Base-by-base conservation (phyloP, 495 filamentous ascomycete genomes). In the Penicillium flavigenum region DNA sequence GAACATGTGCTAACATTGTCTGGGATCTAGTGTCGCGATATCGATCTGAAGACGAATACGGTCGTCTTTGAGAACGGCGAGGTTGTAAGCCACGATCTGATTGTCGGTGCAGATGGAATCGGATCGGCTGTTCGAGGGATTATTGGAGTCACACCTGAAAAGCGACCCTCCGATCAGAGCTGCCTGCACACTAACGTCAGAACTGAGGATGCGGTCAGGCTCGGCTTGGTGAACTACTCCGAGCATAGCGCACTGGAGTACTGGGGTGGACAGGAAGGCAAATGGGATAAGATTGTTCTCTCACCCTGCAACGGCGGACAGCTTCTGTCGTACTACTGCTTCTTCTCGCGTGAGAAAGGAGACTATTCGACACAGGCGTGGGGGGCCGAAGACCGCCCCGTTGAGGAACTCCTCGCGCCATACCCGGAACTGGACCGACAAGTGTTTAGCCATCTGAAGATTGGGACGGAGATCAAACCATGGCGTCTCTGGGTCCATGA, bases 401-500 rank as follows among this genome's bases (percentile, higher is more conserved):
- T 72, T 11, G 74, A 79, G 55, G 73, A 79, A 38, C 61, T 80
- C 4, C 60, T 80, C 16, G 71, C 71, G 6, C 78, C 73, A 6
- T 80, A 77, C 43, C 78, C 78, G 0, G 44, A 72, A 2, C 64
- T 80, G 2, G 78, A 80, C 53, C 56, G 62, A 1, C 69, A 76
- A 54, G 74, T 80, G 3, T 62, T 71, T 22, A 44, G 56, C 3
- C 78, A 76, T 60, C 51, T 80, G 16, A 49, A 56, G 2, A 79
- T 77, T 42, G 72, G 72, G 22, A 73, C 66, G 24, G 78, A 79
- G 49, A 76, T 81, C 34, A 69, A 71, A 49, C 78, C 78, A 1
- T 81, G 78, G 78, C 66, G 78, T 17, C 63, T 81, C 19, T 81
- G 74, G 72, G 74, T 79, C 8, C 78, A 81, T 50, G 60, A 79